Conservation (phyloP, 2,329 filamentous ascomycete genomes). For the Ophiostoma pallidulum region DNA sequence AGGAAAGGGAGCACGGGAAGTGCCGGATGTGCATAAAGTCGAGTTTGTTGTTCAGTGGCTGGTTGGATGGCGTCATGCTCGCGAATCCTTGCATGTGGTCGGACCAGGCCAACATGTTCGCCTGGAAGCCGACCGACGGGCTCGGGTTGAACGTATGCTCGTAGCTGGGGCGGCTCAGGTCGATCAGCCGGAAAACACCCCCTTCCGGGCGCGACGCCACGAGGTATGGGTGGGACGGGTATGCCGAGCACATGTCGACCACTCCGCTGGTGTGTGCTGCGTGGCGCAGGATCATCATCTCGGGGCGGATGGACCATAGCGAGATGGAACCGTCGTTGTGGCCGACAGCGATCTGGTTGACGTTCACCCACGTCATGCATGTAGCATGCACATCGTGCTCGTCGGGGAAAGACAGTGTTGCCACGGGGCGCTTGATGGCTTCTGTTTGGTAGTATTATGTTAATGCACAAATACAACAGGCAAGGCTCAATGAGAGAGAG, state of each 20-base stretch:
- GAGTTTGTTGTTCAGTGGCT: slow-evolving; percentile 42
- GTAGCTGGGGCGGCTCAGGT: slow-evolving; percentile 41
- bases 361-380: slow-evolving; percentile 44
- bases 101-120: slow-evolving; percentile 44
- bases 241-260: slow-evolving; percentile 45
- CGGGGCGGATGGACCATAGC: slow-evolving; percentile 47
- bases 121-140: slow-evolving; percentile 41
- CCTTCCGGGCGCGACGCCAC: slow-evolving; percentile 47
- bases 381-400: slow-evolving; percentile 42
- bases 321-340: slow-evolving; percentile 48
- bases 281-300: slow-evolving; percentile 39
- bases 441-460: slow-evolving; percentile 29
- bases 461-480: background rate
- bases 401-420: slow-evolving; percentile 33
- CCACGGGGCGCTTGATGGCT: slow-evolving; percentile 35
- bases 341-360: slow-evolving; percentile 45
- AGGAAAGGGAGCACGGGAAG: slow-evolving; percentile 42
- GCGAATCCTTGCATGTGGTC: slow-evolving; percentile 48
- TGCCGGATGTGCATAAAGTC: slow-evolving; percentile 44
- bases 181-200: slow-evolving; percentile 42
- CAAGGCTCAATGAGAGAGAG: no score
- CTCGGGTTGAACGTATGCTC: slow-evolving; percentile 46
- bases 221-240: slow-evolving; percentile 46
- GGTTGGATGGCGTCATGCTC: slow-evolving; percentile 41
- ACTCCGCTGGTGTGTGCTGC: slow-evolving; percentile 44